These are phyloP conservation scores for Rubroboletus satanas DNA, from an alignment of 768 basidiomycete species.

Conservation along the genomic window DNA sequence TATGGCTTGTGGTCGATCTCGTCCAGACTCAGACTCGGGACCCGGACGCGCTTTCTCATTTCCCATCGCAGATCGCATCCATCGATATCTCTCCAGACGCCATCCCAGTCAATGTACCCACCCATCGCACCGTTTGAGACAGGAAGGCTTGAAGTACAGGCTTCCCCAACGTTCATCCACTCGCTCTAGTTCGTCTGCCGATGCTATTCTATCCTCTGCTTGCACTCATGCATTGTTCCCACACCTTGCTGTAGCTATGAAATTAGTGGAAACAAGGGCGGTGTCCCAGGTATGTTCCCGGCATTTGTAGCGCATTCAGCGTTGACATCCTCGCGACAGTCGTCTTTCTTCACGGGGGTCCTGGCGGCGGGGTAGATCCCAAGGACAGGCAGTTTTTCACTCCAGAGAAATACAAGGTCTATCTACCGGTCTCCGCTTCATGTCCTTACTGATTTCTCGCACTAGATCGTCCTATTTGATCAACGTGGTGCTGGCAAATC, in stretches of 20 bases:
- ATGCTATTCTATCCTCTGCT: background rate
- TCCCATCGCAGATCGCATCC: conserved; percentile 13
- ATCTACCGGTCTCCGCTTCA: background rate
- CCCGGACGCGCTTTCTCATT: background rate
- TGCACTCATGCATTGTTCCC: background rate
- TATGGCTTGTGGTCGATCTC: background rate
- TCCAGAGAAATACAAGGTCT: conserved; percentile 77
- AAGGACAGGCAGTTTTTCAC: conserved; percentile 80
- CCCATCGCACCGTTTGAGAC: conserved; percentile 60
- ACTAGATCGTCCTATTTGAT: conserved; percentile 80
- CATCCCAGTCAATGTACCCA: conserved; percentile 55
- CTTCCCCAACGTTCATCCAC: conserved; percentile 46
- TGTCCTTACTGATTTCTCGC: background rate
- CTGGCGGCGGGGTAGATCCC: conserved; percentile 69
- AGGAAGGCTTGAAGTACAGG: conserved; percentile 66
- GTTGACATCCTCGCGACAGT: conserved; percentile 38
- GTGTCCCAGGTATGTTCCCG: conserved; percentile 56
- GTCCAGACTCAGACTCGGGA: conserved; percentile 5
- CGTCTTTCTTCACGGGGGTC: conserved; percentile 82
- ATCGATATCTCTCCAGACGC: conserved; percentile 15
- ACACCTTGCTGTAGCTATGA: conserved; percentile 57
- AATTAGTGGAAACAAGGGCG: conserved; percentile 72
- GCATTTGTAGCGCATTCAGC: background rate
- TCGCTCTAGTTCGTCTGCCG: conserved; percentile 60
- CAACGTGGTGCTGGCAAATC: conserved; percentile 89